Evolutionary conservation across 106 monocot genomes (phyloP), one percentile per base, ranked within the genome.

Genomic region (Allium fistulosum): DNA sequence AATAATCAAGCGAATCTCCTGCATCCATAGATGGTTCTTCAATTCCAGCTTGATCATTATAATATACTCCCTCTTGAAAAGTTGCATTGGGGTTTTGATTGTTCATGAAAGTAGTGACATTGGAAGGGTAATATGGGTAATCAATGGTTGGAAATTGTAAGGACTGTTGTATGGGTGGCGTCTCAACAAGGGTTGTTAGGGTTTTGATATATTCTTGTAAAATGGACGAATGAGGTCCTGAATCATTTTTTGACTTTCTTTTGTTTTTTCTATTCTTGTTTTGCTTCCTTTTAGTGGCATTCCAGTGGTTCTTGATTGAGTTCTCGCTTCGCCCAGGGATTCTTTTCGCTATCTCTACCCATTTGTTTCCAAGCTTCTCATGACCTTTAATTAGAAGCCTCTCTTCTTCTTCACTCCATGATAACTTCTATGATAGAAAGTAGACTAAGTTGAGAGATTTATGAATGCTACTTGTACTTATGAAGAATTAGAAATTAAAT

Each of bases 241-340:
- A 26, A 6, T 46, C 60, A 15, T 69, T 16, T 7, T 15, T 28
- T 10, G 58, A 27, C 59, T 76, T 84, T 59, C 75, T 71, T 59
- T 76, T 78, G 66, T 59, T 62, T 68, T 58, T 84, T 26, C 78
- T 79, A 76, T 80, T 87, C 0, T 82, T 71, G 66, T 69, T 80
- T 58, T 84, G 84, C 71, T 74, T 80, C 58, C 90, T 77, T 50
- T 79, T 90, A 69, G 94, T 82, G 16, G 94, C 86, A 52, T 94
- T 94, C 94, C 94, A 94, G 66, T 90, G 90, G 76, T 94, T 94
- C 80, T 94, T 94, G 51, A 94, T 87, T 28, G 90, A 87, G 78
- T 94, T 94, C 59, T 94, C 94, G 0, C 87, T 80, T 52, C 90
- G 70, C 8, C 94, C 94, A 0, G 87, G 84, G 70, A 94, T 80